phyloP scores from a whole-genome alignment of 331 rosid species.

The Pyracantha coccinea region DNA sequence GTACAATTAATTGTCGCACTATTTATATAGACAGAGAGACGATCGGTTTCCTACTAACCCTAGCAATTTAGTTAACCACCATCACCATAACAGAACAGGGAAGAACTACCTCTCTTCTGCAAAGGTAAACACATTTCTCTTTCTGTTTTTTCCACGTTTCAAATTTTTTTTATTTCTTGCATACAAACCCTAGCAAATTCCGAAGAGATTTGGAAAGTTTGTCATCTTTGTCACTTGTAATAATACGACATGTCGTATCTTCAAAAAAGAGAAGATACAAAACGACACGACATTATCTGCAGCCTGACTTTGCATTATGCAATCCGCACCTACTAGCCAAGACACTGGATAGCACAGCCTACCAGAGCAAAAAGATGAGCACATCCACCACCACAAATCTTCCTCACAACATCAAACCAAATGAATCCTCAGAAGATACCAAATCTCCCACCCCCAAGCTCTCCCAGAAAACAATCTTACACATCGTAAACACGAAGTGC shows the following conservation, averaged over 20 bases:
- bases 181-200: too few species aligned
- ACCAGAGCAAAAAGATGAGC: conserved; percentile 25
- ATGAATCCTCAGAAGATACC: conserved; percentile 7
- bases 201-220: too few species aligned
- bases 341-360: conserved; percentile 7
- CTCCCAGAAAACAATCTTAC: conserved; percentile 42
- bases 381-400: conserved; percentile 13
- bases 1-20: too few species aligned
- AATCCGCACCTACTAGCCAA: not conserved
- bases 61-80: too few species aligned
- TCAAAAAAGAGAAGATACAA: not conserved
- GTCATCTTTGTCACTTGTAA: too few species aligned
- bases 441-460: conserved; percentile 23
- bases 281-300: not conserved
- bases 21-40: too few species aligned
- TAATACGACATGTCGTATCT: not conserved
- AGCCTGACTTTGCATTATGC: not conserved
- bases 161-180: too few species aligned
- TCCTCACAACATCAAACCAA: conserved; percentile 14
- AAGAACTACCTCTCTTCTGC: too few species aligned
- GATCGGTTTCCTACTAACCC: too few species aligned
- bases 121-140: too few species aligned
- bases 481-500: conserved; percentile 32
- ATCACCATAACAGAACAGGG: too few species aligned
- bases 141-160: too few species aligned